phyloP scores from a whole-genome alignment of 1,284 basidiomycete genomes.

The Boletus smithii region DNA sequence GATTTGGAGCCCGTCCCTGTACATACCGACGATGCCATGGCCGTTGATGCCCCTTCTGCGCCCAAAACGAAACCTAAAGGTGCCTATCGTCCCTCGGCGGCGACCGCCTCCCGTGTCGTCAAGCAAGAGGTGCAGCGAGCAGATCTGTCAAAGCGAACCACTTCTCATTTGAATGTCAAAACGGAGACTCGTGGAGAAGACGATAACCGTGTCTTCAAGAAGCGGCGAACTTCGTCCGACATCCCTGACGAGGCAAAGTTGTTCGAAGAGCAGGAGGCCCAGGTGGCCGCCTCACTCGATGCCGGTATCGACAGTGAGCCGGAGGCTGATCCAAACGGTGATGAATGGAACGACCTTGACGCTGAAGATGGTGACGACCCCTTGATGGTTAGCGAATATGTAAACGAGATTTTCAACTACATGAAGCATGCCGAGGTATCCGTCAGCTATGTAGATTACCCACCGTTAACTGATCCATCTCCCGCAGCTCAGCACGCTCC shows the following conservation, averaged over 20 bases:
- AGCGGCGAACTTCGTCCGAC: slow-evolving; percentile 70
- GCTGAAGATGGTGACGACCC: slow-evolving; percentile 94
- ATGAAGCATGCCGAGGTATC: slow-evolving; percentile 72
- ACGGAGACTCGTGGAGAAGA: slow-evolving; percentile 43
- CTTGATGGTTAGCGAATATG: slow-evolving; percentile 96
- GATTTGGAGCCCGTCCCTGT: slow-evolving; percentile 23
- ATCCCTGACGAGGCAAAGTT: slow-evolving; percentile 50
- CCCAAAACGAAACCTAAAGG: slow-evolving; percentile 4
- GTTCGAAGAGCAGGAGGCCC: slow-evolving; percentile 24
- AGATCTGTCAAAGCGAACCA: slow-evolving; percentile 28
- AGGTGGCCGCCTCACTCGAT: slow-evolving; percentile 38
- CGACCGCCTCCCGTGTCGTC: slow-evolving; percentile 18
- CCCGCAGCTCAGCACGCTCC: slow-evolving; percentile 72
- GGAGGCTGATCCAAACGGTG: slow-evolving; percentile 59
- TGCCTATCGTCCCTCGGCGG: slow-evolving; percentile 11
- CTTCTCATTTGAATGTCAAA: slow-evolving; percentile 28
- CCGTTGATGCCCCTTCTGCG: slow-evolving; percentile 41
- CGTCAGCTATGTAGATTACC: slow-evolving; percentile 7
- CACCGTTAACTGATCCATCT: slow-evolving; percentile 6
- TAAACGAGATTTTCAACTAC: slow-evolving; percentile 91
- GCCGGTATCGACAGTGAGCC: slow-evolving; percentile 39
- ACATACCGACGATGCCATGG: slow-evolving; percentile 55
- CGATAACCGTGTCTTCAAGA: slow-evolving; percentile 59
- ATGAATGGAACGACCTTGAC: slow-evolving; percentile 87
- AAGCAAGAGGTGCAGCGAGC: slow-evolving; percentile 30